A percentile compares a stretch with the other conserved stretches of the same genome.
These are phyloP conservation scores for Chytriomyces hyalinus DNA, from an alignment of 192 early-diverging fungal genomes.

Conservation along the genomic window DNA sequence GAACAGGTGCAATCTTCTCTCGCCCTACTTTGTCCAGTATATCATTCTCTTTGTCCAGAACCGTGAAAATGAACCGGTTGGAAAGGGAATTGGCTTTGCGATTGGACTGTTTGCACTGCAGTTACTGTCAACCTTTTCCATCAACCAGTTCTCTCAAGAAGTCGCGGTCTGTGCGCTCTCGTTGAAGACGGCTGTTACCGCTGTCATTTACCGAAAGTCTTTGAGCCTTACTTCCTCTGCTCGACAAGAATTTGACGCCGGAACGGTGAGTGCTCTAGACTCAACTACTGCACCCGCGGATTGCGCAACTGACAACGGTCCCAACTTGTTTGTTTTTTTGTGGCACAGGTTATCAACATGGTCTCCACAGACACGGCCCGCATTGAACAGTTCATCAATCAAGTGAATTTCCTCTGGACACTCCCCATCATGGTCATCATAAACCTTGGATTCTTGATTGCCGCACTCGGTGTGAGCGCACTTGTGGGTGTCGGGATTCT, in stretches of 20 bases:
- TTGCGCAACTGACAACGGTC: no score
- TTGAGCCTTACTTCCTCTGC: slow-evolving; percentile 56
- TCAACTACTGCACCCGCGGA: no score
- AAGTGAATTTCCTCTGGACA: slow-evolving; percentile 58
- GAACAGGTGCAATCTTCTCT: slow-evolving; percentile 32
- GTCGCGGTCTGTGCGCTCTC: slow-evolving; percentile 41
- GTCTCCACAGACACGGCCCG: slow-evolving; percentile 33
- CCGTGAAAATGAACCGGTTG: neutral
- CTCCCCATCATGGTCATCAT: slow-evolving; percentile 70
- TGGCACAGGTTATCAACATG: slow-evolving; percentile 55
- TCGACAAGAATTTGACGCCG: slow-evolving; percentile 60
- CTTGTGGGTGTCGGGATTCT: slow-evolving; percentile 55
- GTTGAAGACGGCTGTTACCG: slow-evolving; percentile 52
- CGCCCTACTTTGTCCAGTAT: slow-evolving; percentile 54
- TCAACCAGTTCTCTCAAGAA: slow-evolving; percentile 46
- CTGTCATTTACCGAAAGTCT: slow-evolving; percentile 65
- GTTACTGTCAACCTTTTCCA: slow-evolving; percentile 29
- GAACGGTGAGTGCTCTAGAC: slow-evolving; percentile 24
- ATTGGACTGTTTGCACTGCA: neutral
- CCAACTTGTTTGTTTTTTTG: no score
- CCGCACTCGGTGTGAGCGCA: slow-evolving; percentile 44
- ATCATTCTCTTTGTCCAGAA: slow-evolving; percentile 39
- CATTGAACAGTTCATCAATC: slow-evolving; percentile 35
- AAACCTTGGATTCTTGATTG: slow-evolving; percentile 57
- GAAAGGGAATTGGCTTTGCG: neutral